Conservation (phyloP, 495 filamentous ascomycete species). For the Hypoxylon trugodes region DNA sequence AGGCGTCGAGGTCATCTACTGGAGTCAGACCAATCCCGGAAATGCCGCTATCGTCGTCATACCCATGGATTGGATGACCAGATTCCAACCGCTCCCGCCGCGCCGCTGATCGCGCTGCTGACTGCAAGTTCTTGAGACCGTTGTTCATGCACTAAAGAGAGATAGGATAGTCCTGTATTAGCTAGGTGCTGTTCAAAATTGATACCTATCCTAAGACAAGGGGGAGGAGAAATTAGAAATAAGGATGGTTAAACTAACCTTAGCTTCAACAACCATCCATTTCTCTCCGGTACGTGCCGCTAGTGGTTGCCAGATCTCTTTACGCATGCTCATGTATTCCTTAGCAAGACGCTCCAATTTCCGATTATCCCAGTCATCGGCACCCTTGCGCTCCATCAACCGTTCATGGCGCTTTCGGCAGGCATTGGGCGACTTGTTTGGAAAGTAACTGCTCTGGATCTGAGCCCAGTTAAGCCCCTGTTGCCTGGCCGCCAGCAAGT, state of each 20-base stretch:
- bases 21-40: conserved; percentile 59
- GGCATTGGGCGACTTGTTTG: conserved; percentile 76
- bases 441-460: conserved; percentile 74
- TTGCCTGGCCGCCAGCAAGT: conserved; percentile 67
- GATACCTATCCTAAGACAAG: background rate
- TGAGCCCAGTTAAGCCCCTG: conserved; percentile 75
- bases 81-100: conserved; percentile 61
- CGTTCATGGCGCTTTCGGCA: conserved; percentile 82
- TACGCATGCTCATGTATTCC: conserved; percentile 72
- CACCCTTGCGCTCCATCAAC: conserved; percentile 70
- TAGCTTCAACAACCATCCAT: conserved; percentile 74
- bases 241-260: conserved; percentile 58
- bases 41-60: conserved; percentile 61
- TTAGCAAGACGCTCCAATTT: conserved; percentile 71
- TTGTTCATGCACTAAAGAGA: conserved; percentile 63
- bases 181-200: background rate
- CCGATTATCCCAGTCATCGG: conserved; percentile 72
- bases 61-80: conserved; percentile 49
- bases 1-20: conserved; percentile 58
- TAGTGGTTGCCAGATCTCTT: conserved; percentile 75
- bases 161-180: background rate
- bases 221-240: background rate
- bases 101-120: conserved; percentile 58
- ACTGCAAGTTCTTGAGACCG: conserved; percentile 66
- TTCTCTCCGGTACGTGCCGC: conserved; percentile 70